Evolutionary conservation across 352 stramenopile genomes (phyloP), one percentile per base, ranked within the genome.

Genomic region (Phytophthora pisi): DNA sequence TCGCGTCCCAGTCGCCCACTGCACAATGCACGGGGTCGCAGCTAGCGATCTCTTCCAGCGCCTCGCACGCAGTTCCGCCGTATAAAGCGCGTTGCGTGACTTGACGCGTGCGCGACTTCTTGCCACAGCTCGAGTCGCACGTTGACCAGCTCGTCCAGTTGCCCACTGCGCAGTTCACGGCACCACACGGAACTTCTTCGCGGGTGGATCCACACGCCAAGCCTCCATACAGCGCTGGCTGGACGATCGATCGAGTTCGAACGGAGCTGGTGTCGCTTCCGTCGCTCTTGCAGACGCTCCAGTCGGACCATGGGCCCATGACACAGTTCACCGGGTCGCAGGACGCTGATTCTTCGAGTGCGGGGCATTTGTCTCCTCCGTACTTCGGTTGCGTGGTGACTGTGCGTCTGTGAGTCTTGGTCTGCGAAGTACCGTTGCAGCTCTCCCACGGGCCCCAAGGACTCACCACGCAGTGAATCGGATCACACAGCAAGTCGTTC

Each of bases 241-340:
- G 67, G 9, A 43, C 51, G 2, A 85, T 61, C 1, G 52, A 61
- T 2, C 78, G 78, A 0, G 77, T 81, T 9, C 66, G 78, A 16
- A 68, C 60, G 20, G 72, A 81, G 5, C 51, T 73, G 18, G 38
- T 40, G 40, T 76, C 75, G 2, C 13, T 64, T 9, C 68, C 67
- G 10, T 72, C 57, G 11, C 31, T 51, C 0, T 66, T 68, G 57
- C 78, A 85, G 13, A 55, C 46, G 8, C 68, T 81, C 73, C 72
- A 84, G 0, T 53, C n/a, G 0, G 64, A 65, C 78, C 77, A 89
- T 0, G 26, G 0, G 0, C 47, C 53, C 70, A 83, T 72, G 38
- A 78, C 64, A 16, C 82, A 90, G 57, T 83, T 64, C 13, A 89
- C 71, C 0, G 80, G 66, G 47, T 88, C 78, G 36, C 82, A 91